A percentile compares a stretch with the other conserved stretches of the same genome.
Evolutionary conservation across 1,284 basidiomycete species (phyloP).

Genomic region (Schizophyllum commune): DNA sequence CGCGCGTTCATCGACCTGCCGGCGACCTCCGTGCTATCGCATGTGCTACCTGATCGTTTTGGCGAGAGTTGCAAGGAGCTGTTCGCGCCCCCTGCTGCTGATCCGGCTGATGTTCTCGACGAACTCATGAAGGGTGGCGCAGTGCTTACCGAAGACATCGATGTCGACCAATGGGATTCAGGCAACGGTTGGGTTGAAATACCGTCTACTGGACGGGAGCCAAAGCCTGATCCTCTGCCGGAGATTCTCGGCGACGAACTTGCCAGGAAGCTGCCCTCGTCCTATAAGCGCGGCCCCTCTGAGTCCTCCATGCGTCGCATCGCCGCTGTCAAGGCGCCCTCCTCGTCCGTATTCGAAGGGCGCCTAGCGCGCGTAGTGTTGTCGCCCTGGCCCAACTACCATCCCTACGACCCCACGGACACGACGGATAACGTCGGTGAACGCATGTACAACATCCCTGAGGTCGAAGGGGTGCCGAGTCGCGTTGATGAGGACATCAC

Average conservation of each 20-base stretch:
- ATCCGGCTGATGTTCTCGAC: not conserved
- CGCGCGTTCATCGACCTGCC: not conserved
- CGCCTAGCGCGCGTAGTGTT: conserved; percentile 50
- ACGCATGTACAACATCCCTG: not conserved
- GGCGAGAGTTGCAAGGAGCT: not conserved
- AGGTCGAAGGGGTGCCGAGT: conserved; percentile 31
- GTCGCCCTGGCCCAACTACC: conserved; percentile 43
- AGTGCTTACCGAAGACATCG: not conserved
- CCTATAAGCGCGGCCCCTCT: not conserved
- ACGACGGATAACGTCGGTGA: conserved; percentile 21
- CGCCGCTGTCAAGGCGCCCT: not conserved
- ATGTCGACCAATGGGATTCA: not conserved
- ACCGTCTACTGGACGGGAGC: not conserved
- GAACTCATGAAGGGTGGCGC: not conserved
- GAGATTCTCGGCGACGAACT: not conserved
- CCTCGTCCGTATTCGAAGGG: conserved; percentile 18
- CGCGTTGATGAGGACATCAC: conserved; percentile 44
- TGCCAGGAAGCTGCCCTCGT: not conserved
- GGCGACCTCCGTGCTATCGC: not conserved
- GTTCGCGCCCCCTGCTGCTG: not conserved
- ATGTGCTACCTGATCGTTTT: not conserved
- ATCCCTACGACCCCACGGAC: conserved; percentile 27
- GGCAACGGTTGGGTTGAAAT: not conserved
- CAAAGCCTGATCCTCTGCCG: not conserved
- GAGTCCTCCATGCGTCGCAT: not conserved